phyloP scores from a whole-genome alignment of 306 rosid species.

The Cajanus cajan region DNA sequence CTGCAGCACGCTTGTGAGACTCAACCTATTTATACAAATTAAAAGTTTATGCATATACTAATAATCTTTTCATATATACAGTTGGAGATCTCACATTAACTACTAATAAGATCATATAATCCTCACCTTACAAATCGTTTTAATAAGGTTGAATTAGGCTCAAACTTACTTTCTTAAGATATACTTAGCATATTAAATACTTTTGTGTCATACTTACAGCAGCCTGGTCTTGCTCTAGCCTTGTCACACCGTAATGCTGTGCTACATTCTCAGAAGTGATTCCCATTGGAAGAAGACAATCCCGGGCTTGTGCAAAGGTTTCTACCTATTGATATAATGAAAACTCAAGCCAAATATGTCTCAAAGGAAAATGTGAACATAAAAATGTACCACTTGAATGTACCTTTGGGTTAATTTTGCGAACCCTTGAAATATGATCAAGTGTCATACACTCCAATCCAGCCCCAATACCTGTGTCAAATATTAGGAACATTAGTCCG shows the following conservation, averaged over 20 bases:
- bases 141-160: no score
- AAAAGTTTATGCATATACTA: neutral
- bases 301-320: constrained; percentile 65
- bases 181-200: constrained; percentile 19
- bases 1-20: constrained; percentile 89
- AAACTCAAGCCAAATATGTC: constrained; percentile 4
- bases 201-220: constrained; percentile 62
- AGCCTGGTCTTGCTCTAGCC: constrained; percentile 87
- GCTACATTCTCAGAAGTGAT: constrained; percentile 94
- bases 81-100: no score
- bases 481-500: constrained; percentile 20
- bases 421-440: constrained; percentile 34
- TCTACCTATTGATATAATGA: constrained; percentile 45
- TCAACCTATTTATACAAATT: constrained; percentile 55
- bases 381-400: neutral
- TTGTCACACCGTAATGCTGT: constrained; percentile 67
- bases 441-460: constrained; percentile 79
- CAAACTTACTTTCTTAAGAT: no score
- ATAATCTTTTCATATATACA: neutral
- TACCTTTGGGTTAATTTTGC: constrained; percentile 65
- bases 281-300: constrained; percentile 94
- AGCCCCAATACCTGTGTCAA: constrained; percentile 75
- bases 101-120: no score
- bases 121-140: no score
- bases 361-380: neutral